Percentiles rank a stretch among this genome's conserved stretches.
phyloP scores from a whole-genome alignment of 225 moss, liverwort and hornwort species.

The Rhytidiadelphus loreus region DNA sequence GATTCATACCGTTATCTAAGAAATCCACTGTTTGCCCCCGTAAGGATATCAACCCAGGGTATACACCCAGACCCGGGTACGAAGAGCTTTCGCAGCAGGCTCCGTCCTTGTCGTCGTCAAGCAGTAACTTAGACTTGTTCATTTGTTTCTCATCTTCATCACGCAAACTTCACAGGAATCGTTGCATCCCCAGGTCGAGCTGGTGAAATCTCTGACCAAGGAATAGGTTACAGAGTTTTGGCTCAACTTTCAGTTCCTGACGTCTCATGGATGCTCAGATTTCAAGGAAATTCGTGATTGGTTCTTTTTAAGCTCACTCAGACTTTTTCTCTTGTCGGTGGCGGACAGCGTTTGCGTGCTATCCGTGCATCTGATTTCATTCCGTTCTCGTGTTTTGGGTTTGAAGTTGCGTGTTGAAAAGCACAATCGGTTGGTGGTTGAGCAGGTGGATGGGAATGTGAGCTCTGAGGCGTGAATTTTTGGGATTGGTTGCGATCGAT shows the following conservation, averaged over 20 bases:
- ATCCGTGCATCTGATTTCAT: neutral
- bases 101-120: neutral
- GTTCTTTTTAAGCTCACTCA: neutral
- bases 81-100: neutral
- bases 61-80: neutral
- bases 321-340: neutral
- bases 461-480: neutral
- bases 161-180: neutral
- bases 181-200: neutral
- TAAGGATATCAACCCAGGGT: neutral
- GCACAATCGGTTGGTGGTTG: neutral
- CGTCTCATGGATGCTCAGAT: neutral
- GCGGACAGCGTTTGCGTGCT: neutral
- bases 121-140: neutral
- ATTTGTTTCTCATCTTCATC: neutral
- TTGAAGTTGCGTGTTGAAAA: neutral
- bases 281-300: neutral
- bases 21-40: neutral
- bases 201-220: neutral
- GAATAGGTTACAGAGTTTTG: neutral
- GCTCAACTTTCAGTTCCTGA: neutral
- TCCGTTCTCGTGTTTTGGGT: neutral
- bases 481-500: neutral
- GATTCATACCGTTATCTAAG: neutral
- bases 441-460: conserved; percentile 1